Base-by-base conservation (phyloP, 176 grass and related monocot genomes). In the Phragmites australis region DNA sequence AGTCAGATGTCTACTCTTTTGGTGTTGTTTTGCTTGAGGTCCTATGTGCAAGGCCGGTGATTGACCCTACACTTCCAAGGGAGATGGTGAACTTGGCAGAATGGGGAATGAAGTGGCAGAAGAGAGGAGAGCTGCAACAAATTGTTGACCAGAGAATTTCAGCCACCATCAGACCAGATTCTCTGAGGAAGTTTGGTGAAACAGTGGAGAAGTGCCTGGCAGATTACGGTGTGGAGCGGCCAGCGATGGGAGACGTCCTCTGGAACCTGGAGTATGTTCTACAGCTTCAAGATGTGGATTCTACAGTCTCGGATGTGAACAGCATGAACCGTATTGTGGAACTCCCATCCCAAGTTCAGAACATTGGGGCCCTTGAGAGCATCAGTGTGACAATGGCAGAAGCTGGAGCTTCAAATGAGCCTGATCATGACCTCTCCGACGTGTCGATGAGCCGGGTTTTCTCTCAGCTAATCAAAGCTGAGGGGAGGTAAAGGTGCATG, bases 241-340 rank as follows among this genome's bases (percentile, higher is more conserved):
- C 95, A 0, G 81, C 90, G 1, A 98, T 98, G 85, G 92, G 88
- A 79, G 95, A 98, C 4, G 92, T 98, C 44, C 87, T 98, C 6
- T 94, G 92, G 95, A 94, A 98, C 58, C 76, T 94, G 86, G 92
- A 98, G 83, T 94, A 98, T 0, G 90, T 91, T 18, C 85, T 92
- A 77, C 90, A 92, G 77, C 93, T 98, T 59, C 95, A 98, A 55
- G 90, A 91, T 31, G 89, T 65, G 0, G 95, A 91, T 62, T 83
- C 80, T 8, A 82, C 75, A 0, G 64, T 85, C 7, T 94, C 90
- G 0, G 95, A 94, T 64, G 86, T 93, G 14, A 90, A 97, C 81
- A 92, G 92, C 81, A 90, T 91, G 77, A 94, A 89, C 78, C 67
- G 83, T 55, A 93, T 98, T 31, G 78, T 84, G 8, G 88, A 94